A percentile compares a stretch with the other conserved stretches of the same genome.
Evolutionary conservation across 2,329 filamentous ascomycete species (phyloP).

Genomic region (Cadophora luteo-olivacea): DNA sequence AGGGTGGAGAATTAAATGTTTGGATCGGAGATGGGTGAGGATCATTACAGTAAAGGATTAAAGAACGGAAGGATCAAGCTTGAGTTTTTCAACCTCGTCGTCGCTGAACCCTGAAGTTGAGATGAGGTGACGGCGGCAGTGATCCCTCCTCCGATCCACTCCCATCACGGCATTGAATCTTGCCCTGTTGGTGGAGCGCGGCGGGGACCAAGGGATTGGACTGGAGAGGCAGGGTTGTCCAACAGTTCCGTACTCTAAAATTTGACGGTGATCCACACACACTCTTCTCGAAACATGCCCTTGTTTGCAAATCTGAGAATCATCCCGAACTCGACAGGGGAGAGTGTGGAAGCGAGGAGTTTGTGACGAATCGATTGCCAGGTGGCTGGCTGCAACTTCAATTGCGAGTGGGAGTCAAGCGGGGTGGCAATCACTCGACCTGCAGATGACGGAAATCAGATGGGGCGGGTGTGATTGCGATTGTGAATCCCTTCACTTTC

Average conservation of each 20-base stretch:
- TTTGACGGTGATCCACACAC: neutral
- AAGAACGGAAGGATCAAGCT: no score
- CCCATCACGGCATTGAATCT: constrained; percentile 3
- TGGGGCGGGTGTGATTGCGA: constrained; percentile 3
- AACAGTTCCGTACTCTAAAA: no score
- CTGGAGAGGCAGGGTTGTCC: no score
- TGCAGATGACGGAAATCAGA: constrained; percentile 20
- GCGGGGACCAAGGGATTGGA: neutral
- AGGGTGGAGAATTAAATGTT: no score
- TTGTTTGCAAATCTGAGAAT: constrained; percentile 1
- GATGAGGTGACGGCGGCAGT: neutral
- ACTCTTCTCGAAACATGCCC: constrained; percentile 23
- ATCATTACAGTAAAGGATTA: neutral
- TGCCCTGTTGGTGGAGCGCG: neutral
- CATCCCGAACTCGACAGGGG: neutral
- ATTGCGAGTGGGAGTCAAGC: no score
- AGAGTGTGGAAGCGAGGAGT: neutral
- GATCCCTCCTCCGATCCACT: neutral
- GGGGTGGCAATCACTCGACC: no score
- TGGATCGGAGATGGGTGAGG: neutral
- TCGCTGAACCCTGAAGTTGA: neutral
- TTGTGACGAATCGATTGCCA: neutral
- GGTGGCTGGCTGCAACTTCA: no score
- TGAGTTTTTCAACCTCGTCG: neutral
- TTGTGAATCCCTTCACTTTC: constrained; percentile 11